phyloP scores from a whole-genome alignment of 202 grass and related monocot species.

The Panicum virgatum region DNA sequence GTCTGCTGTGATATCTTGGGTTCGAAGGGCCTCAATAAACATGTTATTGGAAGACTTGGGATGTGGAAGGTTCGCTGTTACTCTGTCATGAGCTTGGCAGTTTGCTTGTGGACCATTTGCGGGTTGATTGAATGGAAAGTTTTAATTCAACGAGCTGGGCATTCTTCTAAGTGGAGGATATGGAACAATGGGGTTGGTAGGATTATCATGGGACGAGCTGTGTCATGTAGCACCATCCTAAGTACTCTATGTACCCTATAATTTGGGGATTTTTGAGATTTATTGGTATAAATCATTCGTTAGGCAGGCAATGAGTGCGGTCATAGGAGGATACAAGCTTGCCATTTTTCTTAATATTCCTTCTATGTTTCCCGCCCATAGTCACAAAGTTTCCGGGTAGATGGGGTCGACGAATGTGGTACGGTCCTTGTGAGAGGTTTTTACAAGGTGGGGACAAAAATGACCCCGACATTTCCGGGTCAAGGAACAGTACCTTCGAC shows the following conservation, averaged over 20 bases:
- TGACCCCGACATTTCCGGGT: no score
- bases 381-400: no score
- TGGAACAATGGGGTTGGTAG: background rate
- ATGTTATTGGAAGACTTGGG: background rate
- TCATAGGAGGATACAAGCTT: background rate
- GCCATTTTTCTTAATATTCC: background rate
- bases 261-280: background rate
- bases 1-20: background rate
- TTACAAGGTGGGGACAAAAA: no score
- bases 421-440: no score
- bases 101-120: background rate
- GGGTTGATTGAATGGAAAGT: background rate
- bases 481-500: no score
- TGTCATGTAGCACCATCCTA: background rate
- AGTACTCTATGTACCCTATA: background rate
- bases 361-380: background rate
- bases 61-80: background rate
- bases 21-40: background rate
- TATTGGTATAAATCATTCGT: background rate
- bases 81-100: background rate
- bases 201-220: background rate
- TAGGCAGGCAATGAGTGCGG: background rate
- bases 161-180: background rate
- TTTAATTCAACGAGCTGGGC: background rate
- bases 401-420: no score